These are phyloP conservation scores for Gypsophila paniculata DNA, from an alignment of 179 eudicot genomes.

Conservation along the genomic window DNA sequence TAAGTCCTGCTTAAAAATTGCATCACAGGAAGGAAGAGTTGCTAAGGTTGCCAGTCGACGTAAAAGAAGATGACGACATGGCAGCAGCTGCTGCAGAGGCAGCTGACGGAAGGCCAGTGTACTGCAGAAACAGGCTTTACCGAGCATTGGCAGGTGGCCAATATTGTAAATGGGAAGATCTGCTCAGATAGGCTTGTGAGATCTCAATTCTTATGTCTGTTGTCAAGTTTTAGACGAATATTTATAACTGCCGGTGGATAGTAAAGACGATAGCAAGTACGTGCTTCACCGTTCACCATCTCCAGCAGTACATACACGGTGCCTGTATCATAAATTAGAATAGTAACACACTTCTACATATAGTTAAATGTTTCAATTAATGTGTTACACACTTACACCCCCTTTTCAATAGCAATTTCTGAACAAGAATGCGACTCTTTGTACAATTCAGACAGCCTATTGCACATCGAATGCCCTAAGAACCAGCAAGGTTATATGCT, in stretches of 20 bases:
- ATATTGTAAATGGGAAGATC: slow-evolving; percentile 98
- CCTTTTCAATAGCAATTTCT: slow-evolving; percentile 4
- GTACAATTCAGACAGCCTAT: neutral
- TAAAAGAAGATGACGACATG: slow-evolving; percentile 66
- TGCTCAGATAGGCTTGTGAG: slow-evolving; percentile 45
- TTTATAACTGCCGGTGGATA: neutral
- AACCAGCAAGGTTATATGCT: neutral
- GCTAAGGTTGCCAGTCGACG: slow-evolving; percentile 65
- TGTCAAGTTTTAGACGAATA: neutral
- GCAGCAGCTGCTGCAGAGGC: slow-evolving; percentile 97
- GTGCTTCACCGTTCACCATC: slow-evolving; percentile 11
- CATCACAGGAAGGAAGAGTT: slow-evolving; percentile 71
- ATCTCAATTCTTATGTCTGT: neutral
- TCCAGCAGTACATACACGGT: slow-evolving; percentile 13
- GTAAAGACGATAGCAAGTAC: slow-evolving; percentile 6
- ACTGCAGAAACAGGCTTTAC: slow-evolving; percentile 84
- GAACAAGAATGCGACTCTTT: slow-evolving; percentile 4
- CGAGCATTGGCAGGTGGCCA: slow-evolving; percentile 96
- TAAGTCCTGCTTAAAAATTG: neutral
- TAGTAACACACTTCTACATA: neutral
- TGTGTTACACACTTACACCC: slow-evolving; percentile 10
- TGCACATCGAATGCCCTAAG: neutral
- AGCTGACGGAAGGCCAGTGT: slow-evolving; percentile 94
- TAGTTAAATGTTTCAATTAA: slow-evolving; percentile 3
- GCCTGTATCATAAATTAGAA: slow-evolving; percentile 13